Base-by-base conservation (phyloP, 495 filamentous ascomycete genomes). In the Oleoguttula mirabilis region DNA sequence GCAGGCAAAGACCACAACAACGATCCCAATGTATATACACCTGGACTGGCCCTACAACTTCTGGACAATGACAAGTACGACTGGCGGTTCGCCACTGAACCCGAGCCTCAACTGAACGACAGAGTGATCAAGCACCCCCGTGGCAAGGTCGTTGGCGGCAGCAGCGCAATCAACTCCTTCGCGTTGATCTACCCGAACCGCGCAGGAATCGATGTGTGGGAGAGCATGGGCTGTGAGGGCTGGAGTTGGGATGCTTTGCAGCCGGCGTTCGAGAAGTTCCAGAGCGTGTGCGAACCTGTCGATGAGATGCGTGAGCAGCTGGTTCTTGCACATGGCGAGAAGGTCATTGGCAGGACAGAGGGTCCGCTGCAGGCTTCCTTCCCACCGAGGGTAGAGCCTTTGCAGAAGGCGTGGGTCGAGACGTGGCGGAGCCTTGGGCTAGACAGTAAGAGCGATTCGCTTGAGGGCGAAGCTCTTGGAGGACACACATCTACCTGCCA, bases 121-220 rank as follows among this genome's bases (percentile, higher is more conserved):
- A 14, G 48, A 15, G 3, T 8, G n/a, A 23, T 47, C 21, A 39
- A 33, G 10, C 38, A 42, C 19, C 41, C 31, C 16, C 43, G 45
- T 14, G 52, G 44, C 16, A 3, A 30, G 16, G 17, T 37, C 1
- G 15, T 55, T n/a, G 51, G 51, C 10, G 51, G 51, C 14, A 39
- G 17, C 25, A 43, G 32, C 34, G 48, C 39, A 10, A 48, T 55
- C 32, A 55, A 55, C 36, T 33, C 23, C 6, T 28, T 43, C 5
- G 34, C 33, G 7, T 27, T 47, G 24, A 41, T 40, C 39, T 39
- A 36, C 19, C 32, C 42, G 21, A 32, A 35, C 4, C 14, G 6
- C 4, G 45, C 45, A 10, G 50, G 35, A 15, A 20, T 43, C 2
- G 49, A 55, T 31, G 44, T 24, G 4, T 55, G 52, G 52, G 52